Base-by-base conservation (phyloP, 2,329 filamentous ascomycete genomes). In the Exophiala aquamarina region DNA sequence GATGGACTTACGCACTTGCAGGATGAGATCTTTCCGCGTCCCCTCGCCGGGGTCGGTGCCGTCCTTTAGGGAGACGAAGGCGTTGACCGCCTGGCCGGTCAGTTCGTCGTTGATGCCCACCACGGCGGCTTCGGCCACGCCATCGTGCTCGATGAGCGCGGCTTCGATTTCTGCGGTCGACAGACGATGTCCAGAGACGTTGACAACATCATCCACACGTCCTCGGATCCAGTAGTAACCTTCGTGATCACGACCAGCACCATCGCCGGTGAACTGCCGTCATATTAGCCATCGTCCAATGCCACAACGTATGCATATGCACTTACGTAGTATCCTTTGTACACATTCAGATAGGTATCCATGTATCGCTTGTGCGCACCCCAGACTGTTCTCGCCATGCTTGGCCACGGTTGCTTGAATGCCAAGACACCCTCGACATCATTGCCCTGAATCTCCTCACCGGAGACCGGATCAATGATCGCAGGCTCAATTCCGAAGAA, bases 191-290 rank as follows among this genome's bases (percentile, higher is more conserved):
- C 93, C 93, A 60, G 87, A 93, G 54, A 98, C 93, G 70, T 98
- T 98, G 69, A 98, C 92, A 34, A 98, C 93, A 63, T 98, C 93
- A 66, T 98, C 93, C 43, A 98, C 93, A 70, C 93, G 90, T 57
- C 93, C 93, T 54, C 93, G 89, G 68, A 98, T 98, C 93, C 93
- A 98, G 82, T 97, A 98, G 78, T 96, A 98, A 47, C 93, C 93
- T 63, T 98, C 93, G 71, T 95, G 87, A 68, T 98, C 93, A 65
- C 93, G 88, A 50, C 88, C 93, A 46, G 93, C 93, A 65, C 93
- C 93, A 66, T 98, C 93, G 50, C 73, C 73, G 41, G 71, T 75
- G 64, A 75, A 75, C 71, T 74, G 55, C 44, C 46, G 8, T 19
- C 8, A 7, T n/a, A 19, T 58, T 34, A 58, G 58, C 49, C 19